Evolutionary conservation across 1,284 basidiomycete species (phyloP).

Genomic region (Trichosporon faecale): DNA sequence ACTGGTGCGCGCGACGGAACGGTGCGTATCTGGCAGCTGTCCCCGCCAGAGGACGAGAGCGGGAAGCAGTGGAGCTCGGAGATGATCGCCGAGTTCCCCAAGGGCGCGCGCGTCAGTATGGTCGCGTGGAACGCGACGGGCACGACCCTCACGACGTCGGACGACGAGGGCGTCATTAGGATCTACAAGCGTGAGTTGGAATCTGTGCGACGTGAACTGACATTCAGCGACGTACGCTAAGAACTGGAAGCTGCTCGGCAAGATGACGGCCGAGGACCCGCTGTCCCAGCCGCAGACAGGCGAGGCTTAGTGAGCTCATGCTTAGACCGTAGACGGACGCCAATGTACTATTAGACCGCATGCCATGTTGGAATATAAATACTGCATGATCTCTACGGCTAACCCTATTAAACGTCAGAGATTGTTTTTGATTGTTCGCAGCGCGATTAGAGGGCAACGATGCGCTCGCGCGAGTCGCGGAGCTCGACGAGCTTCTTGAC

Average conservation of each 20-base stretch:
- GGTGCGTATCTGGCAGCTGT: conserved; percentile 77
- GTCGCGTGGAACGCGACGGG: conserved; percentile 61
- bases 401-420: conserved; percentile 1
- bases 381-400: conserved; percentile 7
- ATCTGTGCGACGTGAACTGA: conserved; percentile 20
- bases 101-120: conserved; percentile 83
- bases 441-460: conserved; percentile 27
- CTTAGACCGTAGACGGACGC: conserved; percentile 11
- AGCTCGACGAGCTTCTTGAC: conserved; percentile 41
- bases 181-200: conserved; percentile 69
- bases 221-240: conserved; percentile 49
- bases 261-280: conserved; percentile 51
- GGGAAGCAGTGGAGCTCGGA: conserved; percentile 62
- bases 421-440: neutral
- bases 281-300: conserved; percentile 31
- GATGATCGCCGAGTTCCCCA: conserved; percentile 75
- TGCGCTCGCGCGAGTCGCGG: conserved; percentile 35
- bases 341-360: neutral
- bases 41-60: conserved; percentile 54
- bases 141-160: conserved; percentile 80
- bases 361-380: neutral
- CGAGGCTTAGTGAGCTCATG: neutral
- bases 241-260: conserved; percentile 50
- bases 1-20: conserved; percentile 79
- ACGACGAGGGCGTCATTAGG: conserved; percentile 81